These are phyloP conservation scores for Rhazya stricta DNA, from an alignment of 257 asterid genomes.

Conservation along the genomic window DNA sequence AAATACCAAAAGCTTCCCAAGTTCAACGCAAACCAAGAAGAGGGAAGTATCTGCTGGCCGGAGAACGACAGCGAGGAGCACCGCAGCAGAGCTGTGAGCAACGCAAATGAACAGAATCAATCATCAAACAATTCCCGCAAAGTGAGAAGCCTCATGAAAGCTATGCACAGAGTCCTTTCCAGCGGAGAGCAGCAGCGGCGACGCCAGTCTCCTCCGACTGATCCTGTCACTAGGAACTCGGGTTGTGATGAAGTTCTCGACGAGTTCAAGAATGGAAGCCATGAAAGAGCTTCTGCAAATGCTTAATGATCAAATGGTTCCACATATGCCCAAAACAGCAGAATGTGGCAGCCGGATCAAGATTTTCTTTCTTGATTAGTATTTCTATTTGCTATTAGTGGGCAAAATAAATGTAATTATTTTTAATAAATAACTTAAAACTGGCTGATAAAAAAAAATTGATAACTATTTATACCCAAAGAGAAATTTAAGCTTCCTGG, in stretches of 20 bases:
- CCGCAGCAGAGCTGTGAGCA: neutral
- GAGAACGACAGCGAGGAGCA: neutral
- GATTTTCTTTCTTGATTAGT: neutral
- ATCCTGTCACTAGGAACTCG: neutral
- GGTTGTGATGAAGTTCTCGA: slow-evolving; percentile 6
- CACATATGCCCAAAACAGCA: neutral
- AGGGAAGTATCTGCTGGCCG: slow-evolving; percentile 7
- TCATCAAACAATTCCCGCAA: slow-evolving; percentile 19
- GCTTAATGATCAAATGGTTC: neutral
- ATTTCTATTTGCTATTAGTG: neutral
- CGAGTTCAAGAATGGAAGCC: slow-evolving; percentile 12
- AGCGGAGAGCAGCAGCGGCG: slow-evolving; percentile 11
- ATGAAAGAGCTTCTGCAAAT: neutral
- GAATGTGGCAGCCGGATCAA: neutral
- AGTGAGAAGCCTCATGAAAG: slow-evolving; percentile 34
- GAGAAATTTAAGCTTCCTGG: neutral
- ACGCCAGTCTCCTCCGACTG: neutral
- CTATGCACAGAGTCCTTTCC: slow-evolving; percentile 35
- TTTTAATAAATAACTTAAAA: neutral
- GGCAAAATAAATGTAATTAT: neutral
- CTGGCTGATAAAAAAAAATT: neutral
- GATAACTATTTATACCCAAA: too few species aligned
- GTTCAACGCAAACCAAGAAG: slow-evolving; percentile 31
- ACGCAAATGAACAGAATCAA: neutral
- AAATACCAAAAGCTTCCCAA: slow-evolving; percentile 44